Conservation (phyloP, 305 asterid genomes). For the Plantago lanceolata region DNA sequence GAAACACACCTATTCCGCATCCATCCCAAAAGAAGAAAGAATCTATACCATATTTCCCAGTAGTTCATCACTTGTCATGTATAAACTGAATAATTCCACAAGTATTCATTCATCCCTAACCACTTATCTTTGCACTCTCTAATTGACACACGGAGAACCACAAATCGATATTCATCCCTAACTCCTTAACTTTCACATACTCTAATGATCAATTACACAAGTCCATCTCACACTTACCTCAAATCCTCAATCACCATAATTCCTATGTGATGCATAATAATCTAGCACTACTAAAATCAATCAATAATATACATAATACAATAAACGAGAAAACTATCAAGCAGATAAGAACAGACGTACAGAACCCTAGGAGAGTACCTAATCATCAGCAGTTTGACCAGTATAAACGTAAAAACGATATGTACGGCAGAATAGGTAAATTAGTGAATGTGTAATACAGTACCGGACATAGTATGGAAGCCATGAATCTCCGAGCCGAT, state of each 20-base stretch:
- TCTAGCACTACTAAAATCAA: no score
- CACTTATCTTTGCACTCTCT: neutral
- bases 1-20: neutral
- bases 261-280: neutral
- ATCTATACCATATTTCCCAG: neutral
- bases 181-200: conserved; percentile 9
- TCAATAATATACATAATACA: no score
- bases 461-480: conserved; percentile 53
- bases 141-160: neutral
- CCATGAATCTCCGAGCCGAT: conserved; percentile 60
- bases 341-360: no score
- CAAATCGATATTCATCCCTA: neutral
- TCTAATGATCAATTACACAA: neutral
- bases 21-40: neutral
- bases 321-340: no score
- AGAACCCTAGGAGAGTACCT: no score
- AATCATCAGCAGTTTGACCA: neutral
- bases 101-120: neutral
- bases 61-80: neutral
- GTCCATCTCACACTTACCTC: neutral
- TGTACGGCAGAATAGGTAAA: neutral
- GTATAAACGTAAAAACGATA: neutral
- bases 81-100: neutral
- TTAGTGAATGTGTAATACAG: conserved; percentile 9
- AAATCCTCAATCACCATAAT: neutral